Conservation (phyloP, 2,329 filamentous ascomycete genomes). For the Alternaria sp. region DNA sequence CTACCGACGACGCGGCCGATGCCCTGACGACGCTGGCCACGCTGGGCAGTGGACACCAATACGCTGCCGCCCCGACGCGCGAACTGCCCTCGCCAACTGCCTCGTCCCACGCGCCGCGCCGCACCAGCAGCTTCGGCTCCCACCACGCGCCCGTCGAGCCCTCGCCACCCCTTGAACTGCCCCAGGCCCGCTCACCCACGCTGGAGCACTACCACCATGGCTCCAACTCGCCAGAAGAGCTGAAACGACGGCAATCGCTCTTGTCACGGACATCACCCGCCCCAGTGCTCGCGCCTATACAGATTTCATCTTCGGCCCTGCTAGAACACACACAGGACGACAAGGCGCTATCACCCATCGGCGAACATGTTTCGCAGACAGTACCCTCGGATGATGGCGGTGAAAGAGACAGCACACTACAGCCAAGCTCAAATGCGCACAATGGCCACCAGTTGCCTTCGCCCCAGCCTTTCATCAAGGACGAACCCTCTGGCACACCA, state of each 20-base stretch:
- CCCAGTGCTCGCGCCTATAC: constrained; percentile 54
- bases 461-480: constrained; percentile 51
- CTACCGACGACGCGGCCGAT: constrained; percentile 53
- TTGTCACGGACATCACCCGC: constrained; percentile 44
- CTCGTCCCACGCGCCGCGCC: constrained; percentile 40
- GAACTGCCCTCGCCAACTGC: constrained; percentile 46
- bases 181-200: constrained; percentile 54
- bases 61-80: constrained; percentile 31
- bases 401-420: constrained; percentile 21
- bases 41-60: constrained; percentile 45
- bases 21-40: constrained; percentile 51
- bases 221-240: constrained; percentile 56
- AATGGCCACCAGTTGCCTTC: constrained; percentile 27
- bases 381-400: constrained; percentile 25
- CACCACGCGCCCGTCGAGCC: constrained; percentile 52
- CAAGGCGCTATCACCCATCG: constrained; percentile 25
- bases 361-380: constrained; percentile 39
- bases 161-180: constrained; percentile 47
- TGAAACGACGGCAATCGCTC: constrained; percentile 49
- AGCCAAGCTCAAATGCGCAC: constrained; percentile 14
- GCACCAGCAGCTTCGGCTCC: constrained; percentile 47
- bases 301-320: constrained; percentile 40
- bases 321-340: constrained; percentile 33
- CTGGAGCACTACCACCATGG: constrained; percentile 59
- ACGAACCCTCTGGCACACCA: constrained; percentile 53